Evolutionary conservation across 441 rosid genomes (phyloP).

Genomic region (Flueggea neowawraea): DNA sequence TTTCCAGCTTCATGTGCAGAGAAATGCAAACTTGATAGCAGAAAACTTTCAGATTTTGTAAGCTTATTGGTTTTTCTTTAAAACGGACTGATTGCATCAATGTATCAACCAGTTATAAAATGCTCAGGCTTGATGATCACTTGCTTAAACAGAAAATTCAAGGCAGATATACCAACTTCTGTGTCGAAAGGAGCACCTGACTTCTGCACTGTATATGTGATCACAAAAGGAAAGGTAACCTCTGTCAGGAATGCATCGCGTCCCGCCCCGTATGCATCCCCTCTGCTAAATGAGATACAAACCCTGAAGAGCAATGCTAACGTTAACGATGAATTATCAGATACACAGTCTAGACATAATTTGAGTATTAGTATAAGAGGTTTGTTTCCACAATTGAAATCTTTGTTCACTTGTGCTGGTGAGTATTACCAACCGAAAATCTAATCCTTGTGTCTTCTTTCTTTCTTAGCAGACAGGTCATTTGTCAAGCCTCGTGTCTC

Average conservation of each 20-base stretch:
- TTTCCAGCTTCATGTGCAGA: background rate
- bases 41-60: background rate
- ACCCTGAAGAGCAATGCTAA: slow-evolving; percentile 12
- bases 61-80: too few species aligned
- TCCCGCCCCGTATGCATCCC: slow-evolving; percentile 61
- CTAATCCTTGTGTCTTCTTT: background rate
- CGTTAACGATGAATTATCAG: slow-evolving; percentile 20
- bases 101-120: too few species aligned
- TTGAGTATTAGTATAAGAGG: slow-evolving; percentile 43
- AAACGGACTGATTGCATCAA: too few species aligned
- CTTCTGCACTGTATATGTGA: slow-evolving; percentile 78
- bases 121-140: background rate
- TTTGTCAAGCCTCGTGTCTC: slow-evolving; percentile 39
- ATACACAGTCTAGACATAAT: slow-evolving; percentile 27
- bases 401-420: background rate
- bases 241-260: slow-evolving; percentile 59
- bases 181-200: slow-evolving; percentile 77
- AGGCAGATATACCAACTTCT: slow-evolving; percentile 55
- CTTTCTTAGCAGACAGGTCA: slow-evolving; percentile 37
- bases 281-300: slow-evolving; percentile 52
- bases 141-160: slow-evolving; percentile 53
- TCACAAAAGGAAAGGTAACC: slow-evolving; percentile 76
- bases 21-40: background rate
- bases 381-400: slow-evolving; percentile 14
- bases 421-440: background rate